Base-by-base conservation (phyloP, 2,329 filamentous ascomycete species). In the Ophiognomonia clavigignenti-juglandacearum region DNA sequence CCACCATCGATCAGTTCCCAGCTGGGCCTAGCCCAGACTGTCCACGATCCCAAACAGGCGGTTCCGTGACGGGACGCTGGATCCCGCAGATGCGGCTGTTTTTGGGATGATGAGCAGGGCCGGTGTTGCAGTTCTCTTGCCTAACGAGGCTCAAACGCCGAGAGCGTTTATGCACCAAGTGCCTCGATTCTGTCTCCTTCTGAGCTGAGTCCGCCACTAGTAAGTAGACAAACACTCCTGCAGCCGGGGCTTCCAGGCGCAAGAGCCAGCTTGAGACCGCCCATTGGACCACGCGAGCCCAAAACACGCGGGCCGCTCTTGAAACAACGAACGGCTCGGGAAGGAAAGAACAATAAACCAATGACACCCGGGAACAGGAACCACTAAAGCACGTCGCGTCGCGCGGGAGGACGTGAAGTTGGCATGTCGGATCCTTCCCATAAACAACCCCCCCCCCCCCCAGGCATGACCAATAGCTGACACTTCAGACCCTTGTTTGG, bases 251-350 rank as follows among this genome's bases (percentile, higher is more conserved):
- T n/a, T n/a, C n/a, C n/a, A n/a, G n/a, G n/a, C n/a, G n/a, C n/a
- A n/a, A n/a, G n/a, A n/a, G n/a, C 40, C 37, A 22, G 18, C 38
- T 35, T 23, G 19, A n/a, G 40, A 19, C 16, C 29, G 10, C n/a
- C 40, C 40, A 44, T 48, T 39, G 40, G 40, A 24, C 19, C 46
- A 23, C 40, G 9, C 27, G 40, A 37, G 19, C 32, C 32, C 40
- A 48, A 38, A 18, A 43, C 20, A 48, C 38, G 35, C 35, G 44
- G 38, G 40, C 26, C 26, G 26, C 37, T n/a, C 22, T 16, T 23
- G 35, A 39, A 31, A 44, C 34, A 13, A 16, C 27, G 8, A 14
- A 42, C 35, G 38, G 40, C 40, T 39, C 14, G 7, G 10, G 11
- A 27, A 24, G 14, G 16, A n/a, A n/a, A 34, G 18, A 26, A 22